Conservation (phyloP, 1,284 basidiomycete genomes). For the Irpex rosettiformis region DNA sequence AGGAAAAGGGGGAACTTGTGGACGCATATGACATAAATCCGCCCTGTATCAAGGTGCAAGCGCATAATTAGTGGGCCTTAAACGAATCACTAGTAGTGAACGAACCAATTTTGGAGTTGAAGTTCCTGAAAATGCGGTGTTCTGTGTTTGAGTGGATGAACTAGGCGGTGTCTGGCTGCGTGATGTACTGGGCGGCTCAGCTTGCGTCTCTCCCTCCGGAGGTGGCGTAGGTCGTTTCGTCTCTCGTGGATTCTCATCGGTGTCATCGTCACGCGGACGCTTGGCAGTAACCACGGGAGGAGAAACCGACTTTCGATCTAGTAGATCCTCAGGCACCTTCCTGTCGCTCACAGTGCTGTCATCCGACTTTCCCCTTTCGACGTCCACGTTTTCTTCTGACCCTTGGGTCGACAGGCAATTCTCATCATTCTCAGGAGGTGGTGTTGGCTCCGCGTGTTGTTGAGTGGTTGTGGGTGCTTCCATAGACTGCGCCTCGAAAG, state of each 20-base stretch:
- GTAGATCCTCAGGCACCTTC: conserved; percentile 22
- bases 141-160: not conserved
- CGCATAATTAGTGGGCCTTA: not conserved
- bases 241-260: conserved; percentile 56
- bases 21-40: conserved; percentile 78
- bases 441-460: conserved; percentile 7
- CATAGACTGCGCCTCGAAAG: conserved; percentile 18
- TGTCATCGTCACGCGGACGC: conserved; percentile 52
- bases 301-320: conserved; percentile 21
- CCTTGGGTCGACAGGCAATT: conserved; percentile 3
- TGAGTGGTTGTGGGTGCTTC: conserved; percentile 14
- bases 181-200: conserved; percentile 2
- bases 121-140: not conserved
- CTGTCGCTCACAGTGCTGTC: conserved; percentile 40
- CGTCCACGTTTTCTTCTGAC: conserved; percentile 30
- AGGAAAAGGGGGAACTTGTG: conserved; percentile 63
- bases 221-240: conserved; percentile 66
- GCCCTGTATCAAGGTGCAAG: conserved; percentile 26
- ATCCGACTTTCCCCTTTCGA: conserved; percentile 56
- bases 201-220: conserved; percentile 41
- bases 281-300: conserved; percentile 38
- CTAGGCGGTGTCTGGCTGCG: conserved; percentile 14
- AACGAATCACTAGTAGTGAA: not conserved
- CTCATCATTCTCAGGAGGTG: not conserved
- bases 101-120: conserved; percentile 6